Evolutionary conservation across 768 basidiomycete genomes (phyloP), one percentile per base, ranked within the genome.

Genomic region (Lentinula guzmanii): DNA sequence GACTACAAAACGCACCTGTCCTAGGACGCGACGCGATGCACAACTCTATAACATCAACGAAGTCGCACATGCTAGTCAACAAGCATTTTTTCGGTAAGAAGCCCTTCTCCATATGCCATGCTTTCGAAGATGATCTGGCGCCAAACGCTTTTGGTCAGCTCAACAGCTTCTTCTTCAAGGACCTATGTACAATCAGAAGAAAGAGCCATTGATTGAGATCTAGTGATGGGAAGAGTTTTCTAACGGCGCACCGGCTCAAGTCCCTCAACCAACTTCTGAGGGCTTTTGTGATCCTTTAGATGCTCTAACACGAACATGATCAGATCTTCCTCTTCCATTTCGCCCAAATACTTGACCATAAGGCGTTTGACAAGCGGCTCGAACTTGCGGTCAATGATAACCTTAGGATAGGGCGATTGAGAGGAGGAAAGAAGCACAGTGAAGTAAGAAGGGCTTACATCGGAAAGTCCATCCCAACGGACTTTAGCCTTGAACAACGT

Each of bases 261-360:
- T 11, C 93, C 94, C 67, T 96, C 95, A 9, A 93, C 84, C 2
- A 98, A 79, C 69, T 93, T 94, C 60, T 82, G 82, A 0, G 94
- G 91, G 16, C 84, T 77, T 68, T 95, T 95, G 70, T 92, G 90
- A 65, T 96, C 95, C 71, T 92, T 91, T 51, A 97, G 76, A 70
- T 96, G 93, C 71, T 97, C 95, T 11, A 96, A 76, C 7, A 91
- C 93, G 71, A 94, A 97, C 85, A 96, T 91, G 61, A 94, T 88
- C 62, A 97, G 81, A 69, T 98, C 95, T 64, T 95, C 92, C 69
- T 96, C 95, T 63, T 95, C 92, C 69, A 94, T 82, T 69, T 95
- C 93, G 62, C 94, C 95, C 11, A 98, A 84, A 68, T 91, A 93
- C 70, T 90, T 89, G 39, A 83, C 80, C 86, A 98, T 93, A 65